Conservation (phyloP, 192 early-diverging fungal genomes). For the Entomortierella beljakovae region DNA sequence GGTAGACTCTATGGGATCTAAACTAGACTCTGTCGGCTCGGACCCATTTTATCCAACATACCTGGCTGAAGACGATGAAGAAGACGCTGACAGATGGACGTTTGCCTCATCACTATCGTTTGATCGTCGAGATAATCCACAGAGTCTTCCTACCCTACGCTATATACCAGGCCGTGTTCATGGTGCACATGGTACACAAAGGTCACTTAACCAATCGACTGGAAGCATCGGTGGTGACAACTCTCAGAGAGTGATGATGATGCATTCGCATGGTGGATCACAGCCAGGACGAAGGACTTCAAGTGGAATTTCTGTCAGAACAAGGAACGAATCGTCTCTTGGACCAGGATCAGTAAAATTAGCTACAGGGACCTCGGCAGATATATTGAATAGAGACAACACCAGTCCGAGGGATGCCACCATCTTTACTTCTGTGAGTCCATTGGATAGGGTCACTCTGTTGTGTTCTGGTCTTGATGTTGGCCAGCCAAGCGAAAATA, state of each 20-base stretch:
- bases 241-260: conserved; percentile 30
- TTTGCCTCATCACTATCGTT: conserved; percentile 55
- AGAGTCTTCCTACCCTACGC: conserved; percentile 38
- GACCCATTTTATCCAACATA: conserved; percentile 49
- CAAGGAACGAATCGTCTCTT: conserved; percentile 32
- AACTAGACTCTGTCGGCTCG: conserved; percentile 33
- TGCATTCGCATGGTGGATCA: conserved; percentile 28
- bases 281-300: conserved; percentile 7
- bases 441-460: conserved; percentile 54
- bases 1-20: conserved; percentile 10
- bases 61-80: conserved; percentile 53
- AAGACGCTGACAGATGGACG: conserved; percentile 56
- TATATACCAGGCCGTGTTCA: conserved; percentile 54
- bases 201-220: conserved; percentile 37
- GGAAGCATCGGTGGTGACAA: conserved; percentile 34
- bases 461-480: conserved; percentile 41
- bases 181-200: conserved; percentile 19
- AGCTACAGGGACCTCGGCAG: conserved; percentile 22
- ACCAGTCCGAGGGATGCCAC: conserved; percentile 18
- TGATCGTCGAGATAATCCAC: conserved; percentile 42
- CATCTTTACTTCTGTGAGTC: conserved; percentile 57
- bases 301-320: conserved; percentile 32
- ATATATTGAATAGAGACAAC: conserved; percentile 18
- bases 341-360: conserved; percentile 21
- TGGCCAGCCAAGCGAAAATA: conserved; percentile 10